phyloP scores from a whole-genome alignment of 768 basidiomycete genomes.

The Peribolospora baueri region DNA sequence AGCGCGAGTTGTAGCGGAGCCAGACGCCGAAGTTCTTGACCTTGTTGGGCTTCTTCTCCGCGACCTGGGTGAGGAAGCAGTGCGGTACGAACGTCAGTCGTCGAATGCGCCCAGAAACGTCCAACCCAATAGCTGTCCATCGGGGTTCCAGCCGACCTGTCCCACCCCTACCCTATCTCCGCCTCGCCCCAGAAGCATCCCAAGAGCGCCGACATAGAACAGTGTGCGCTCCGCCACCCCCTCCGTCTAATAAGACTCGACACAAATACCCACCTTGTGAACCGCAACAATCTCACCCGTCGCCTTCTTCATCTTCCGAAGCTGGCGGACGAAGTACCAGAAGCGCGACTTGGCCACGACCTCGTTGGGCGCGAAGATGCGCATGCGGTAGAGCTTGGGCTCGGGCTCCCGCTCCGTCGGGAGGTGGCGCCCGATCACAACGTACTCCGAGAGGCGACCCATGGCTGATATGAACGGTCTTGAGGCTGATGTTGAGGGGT shows the following conservation, averaged over 20 bases:
- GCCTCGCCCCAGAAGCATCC: not conserved
- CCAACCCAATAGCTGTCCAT: no score
- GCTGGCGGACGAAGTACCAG: constrained; percentile 97
- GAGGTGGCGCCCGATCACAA: constrained; percentile 90
- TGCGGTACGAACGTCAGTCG: not conserved
- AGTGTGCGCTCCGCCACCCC: not conserved
- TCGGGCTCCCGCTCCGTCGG: constrained; percentile 78
- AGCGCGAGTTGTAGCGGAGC: constrained; percentile 97
- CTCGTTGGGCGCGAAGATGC: constrained; percentile 95
- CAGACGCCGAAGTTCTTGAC: constrained; percentile 99
- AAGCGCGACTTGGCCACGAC: constrained; percentile 97
- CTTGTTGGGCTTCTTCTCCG: constrained; percentile 90
- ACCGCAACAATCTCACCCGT: constrained; percentile 96
- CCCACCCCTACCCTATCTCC: not conserved
- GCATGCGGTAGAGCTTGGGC: constrained; percentile 98
- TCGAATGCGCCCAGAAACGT: no score
- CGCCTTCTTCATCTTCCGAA: constrained; percentile 99
- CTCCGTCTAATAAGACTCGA: not conserved
- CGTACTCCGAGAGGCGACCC: constrained; percentile 47
- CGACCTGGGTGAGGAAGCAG: constrained; percentile 38
- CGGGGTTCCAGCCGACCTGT: not conserved
- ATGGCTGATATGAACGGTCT: constrained; percentile 10
- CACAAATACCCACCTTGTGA: constrained; percentile 58
- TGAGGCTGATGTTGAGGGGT: no score
- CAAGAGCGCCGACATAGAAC: not conserved